Conservation (phyloP, 2,329 filamentous ascomycete species). For the Cladophialophora carrionii region DNA sequence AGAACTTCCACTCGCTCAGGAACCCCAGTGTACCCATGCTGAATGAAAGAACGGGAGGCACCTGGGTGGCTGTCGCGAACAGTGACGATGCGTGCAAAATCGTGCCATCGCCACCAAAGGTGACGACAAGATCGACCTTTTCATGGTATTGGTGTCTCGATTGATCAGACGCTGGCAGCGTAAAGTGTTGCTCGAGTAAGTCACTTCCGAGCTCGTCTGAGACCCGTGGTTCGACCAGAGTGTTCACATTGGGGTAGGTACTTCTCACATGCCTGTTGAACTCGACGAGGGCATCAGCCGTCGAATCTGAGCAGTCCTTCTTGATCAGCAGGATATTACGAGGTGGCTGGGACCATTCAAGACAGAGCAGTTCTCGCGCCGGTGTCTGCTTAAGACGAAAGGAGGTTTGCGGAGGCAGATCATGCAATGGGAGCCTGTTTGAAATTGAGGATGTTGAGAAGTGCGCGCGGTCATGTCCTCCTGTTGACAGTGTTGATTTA, state of each 20-base stretch:
- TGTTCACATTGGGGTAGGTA: slow-evolving; percentile 77
- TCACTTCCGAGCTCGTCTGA: slow-evolving; percentile 68
- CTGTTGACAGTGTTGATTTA: neutral
- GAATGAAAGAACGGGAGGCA: slow-evolving; percentile 90
- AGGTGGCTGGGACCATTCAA: slow-evolving; percentile 70
- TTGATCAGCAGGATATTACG: slow-evolving; percentile 70
- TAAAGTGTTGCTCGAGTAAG: slow-evolving; percentile 29
- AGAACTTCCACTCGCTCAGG: slow-evolving; percentile 93
- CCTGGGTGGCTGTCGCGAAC: slow-evolving; percentile 77
- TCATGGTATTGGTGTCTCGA: slow-evolving; percentile 56
- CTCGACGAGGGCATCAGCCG: slow-evolving; percentile 61
- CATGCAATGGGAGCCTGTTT: slow-evolving; percentile 11
- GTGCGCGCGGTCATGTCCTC: neutral
- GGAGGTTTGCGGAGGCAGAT: slow-evolving; percentile 24
- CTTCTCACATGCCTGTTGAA: slow-evolving; percentile 72
- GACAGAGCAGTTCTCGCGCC: slow-evolving; percentile 63
- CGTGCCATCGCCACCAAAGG: slow-evolving; percentile 90
- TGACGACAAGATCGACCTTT: slow-evolving; percentile 86
- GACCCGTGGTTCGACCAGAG: slow-evolving; percentile 79
- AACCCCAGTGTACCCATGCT: slow-evolving; percentile 97
- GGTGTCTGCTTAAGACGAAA: slow-evolving; percentile 32
- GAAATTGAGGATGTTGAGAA: neutral
- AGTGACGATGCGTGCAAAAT: slow-evolving; percentile 83
- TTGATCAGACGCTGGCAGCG: slow-evolving; percentile 6
- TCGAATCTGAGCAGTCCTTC: slow-evolving; percentile 62